Percentiles rank a stretch among this genome's conserved stretches.
phyloP scores from a whole-genome alignment of 1,284 basidiomycete species.

The Irpex sp. region DNA sequence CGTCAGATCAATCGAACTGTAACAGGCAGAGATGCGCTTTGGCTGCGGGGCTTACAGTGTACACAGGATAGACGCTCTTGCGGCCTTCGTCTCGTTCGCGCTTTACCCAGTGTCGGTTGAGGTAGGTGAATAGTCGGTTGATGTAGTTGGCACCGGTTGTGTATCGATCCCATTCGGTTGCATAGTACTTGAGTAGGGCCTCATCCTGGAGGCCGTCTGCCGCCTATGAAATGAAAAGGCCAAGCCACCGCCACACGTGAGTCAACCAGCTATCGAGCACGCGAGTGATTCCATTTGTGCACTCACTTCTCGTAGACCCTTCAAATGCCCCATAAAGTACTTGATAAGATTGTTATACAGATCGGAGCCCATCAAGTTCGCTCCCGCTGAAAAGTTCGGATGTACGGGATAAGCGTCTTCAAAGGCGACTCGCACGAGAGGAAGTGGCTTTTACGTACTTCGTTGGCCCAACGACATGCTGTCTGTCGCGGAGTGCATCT shows the following conservation, averaged over 20 bases:
- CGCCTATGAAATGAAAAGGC: slow-evolving; percentile 40
- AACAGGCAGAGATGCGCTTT: not conserved
- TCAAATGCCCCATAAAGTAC: slow-evolving; percentile 83
- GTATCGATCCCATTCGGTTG: slow-evolving; percentile 92
- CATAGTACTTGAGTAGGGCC: slow-evolving; percentile 89
- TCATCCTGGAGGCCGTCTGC: slow-evolving; percentile 84
- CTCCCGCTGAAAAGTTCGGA: slow-evolving; percentile 58
- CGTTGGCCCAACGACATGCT: slow-evolving; percentile 48
- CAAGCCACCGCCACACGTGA: not conserved
- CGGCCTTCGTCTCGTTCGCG: slow-evolving; percentile 97
- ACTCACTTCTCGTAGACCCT: slow-evolving; percentile 61
- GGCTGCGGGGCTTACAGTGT: slow-evolving; percentile 68
- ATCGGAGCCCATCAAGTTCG: slow-evolving; percentile 94
- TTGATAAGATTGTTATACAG: slow-evolving; percentile 86
- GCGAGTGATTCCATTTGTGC: slow-evolving; percentile 3
- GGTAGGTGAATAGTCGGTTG: slow-evolving; percentile 93
- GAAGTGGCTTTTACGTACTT: slow-evolving; percentile 41
- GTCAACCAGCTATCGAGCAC: not conserved
- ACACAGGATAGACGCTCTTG: slow-evolving; percentile 93
- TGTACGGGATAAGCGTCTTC: slow-evolving; percentile 16
- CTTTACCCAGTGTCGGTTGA: slow-evolving; percentile 99
- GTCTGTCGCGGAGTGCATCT: slow-evolving; percentile 65
- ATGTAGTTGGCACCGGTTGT: slow-evolving; percentile 96
- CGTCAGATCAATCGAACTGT: not conserved
- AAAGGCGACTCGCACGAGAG: slow-evolving; percentile 7